Evolutionary conservation across 164 flowering plant species (phyloP).

Genomic region (Chimonanthus praecox): DNA sequence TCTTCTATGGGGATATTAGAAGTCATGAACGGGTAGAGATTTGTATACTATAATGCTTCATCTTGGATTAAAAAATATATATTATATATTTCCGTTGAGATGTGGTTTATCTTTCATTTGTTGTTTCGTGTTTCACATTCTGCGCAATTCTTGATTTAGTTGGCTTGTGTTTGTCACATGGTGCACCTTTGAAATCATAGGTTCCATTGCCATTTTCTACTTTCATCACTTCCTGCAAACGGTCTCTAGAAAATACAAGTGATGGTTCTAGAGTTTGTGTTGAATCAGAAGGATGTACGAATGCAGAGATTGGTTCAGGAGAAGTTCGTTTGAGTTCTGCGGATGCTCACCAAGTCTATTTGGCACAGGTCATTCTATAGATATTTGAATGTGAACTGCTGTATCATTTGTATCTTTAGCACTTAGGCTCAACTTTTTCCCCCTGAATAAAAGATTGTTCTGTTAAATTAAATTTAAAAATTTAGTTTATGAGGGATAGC

Average conservation of each 20-base stretch:
- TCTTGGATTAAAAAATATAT: too few relatives aligned
- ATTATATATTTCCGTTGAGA: background rate
- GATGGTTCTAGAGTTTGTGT: constrained; percentile 12
- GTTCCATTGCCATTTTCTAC: constrained; percentile 68
- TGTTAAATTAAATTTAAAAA: background rate
- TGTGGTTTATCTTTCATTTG: background rate
- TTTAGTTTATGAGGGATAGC: background rate
- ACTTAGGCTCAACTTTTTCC: background rate
- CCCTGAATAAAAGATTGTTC: background rate
- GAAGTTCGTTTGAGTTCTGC: constrained; percentile 16
- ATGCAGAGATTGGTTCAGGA: constrained; percentile 16
- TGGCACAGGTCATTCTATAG: constrained; percentile 64
- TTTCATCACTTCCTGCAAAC: constrained; percentile 60
- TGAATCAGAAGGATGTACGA: constrained; percentile 20
- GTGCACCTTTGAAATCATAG: constrained; percentile 22
- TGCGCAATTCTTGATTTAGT: background rate
- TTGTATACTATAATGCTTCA: background rate
- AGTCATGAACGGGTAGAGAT: constrained; percentile 77
- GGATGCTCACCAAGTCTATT: constrained; percentile 49
- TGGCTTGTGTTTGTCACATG: background rate
- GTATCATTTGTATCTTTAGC: background rate
- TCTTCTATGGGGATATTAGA: constrained; percentile 83
- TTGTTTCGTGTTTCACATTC: constrained; percentile 2
- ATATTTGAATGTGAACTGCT: background rate
- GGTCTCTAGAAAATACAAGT: constrained; percentile 16